A percentile compares a stretch with the other conserved stretches of the same genome.
Conservation (phyloP, 1,284 basidiomycete genomes). For the Cryptococcus depauperatus region DNA sequence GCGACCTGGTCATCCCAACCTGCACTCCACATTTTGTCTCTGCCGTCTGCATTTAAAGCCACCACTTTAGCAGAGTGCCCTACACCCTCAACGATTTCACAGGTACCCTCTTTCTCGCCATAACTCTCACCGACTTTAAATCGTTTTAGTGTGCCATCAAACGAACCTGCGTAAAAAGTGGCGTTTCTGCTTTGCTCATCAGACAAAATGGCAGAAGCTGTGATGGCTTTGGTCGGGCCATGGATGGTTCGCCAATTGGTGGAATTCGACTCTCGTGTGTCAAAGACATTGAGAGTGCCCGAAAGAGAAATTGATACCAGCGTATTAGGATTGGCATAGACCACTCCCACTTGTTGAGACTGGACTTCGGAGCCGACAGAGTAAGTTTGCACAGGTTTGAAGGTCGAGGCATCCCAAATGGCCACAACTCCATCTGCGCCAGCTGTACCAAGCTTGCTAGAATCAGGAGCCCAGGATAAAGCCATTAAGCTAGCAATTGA, state of each 20-base stretch:
- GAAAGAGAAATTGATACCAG: constrained; percentile 79
- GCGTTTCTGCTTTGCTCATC: constrained; percentile 10
- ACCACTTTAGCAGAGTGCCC: constrained; percentile 67
- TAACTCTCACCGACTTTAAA: constrained; percentile 44
- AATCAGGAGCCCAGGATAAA: constrained; percentile 67
- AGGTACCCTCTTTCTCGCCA: constrained; percentile 44
- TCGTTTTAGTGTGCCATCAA: constrained; percentile 69
- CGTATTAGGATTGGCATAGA: constrained; percentile 63
- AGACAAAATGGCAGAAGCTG: constrained; percentile 52
- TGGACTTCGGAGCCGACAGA: constrained; percentile 60
- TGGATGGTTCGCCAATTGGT: constrained; percentile 54
- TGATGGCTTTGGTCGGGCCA: constrained; percentile 72
- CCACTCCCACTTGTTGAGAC: constrained; percentile 79
- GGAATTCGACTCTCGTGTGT: constrained; percentile 59
- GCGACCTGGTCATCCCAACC: constrained; percentile 71
- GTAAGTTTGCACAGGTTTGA: constrained; percentile 61
- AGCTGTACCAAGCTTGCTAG: constrained; percentile 65
- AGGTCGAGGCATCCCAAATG: constrained; percentile 73
- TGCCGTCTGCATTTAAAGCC: constrained; percentile 50
- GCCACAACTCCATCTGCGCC: constrained; percentile 84
- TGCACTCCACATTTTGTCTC: constrained; percentile 55
- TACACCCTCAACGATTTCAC: constrained; percentile 53
- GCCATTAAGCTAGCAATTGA: constrained; percentile 60
- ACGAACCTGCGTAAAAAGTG: constrained; percentile 74
- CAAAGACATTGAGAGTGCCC: constrained; percentile 77